These are phyloP conservation scores for Leishmania arabica DNA, from an alignment of 208 protist species.

Conservation along the genomic window DNA sequence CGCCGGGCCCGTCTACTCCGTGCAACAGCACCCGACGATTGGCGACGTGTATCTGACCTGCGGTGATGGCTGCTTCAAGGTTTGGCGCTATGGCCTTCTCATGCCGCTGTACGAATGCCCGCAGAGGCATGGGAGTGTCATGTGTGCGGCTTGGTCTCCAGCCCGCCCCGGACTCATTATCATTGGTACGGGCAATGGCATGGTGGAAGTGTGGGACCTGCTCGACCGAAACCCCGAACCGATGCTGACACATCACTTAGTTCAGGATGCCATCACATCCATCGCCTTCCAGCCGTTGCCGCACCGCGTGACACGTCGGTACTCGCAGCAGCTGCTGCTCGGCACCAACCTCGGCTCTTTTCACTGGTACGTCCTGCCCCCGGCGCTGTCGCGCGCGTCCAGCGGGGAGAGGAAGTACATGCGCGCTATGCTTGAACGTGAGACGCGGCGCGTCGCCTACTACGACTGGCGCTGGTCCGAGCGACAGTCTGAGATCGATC, in stretches of 20 bases:
- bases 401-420: constrained; percentile 82
- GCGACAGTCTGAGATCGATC: constrained; percentile 77
- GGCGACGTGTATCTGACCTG: constrained; percentile 90
- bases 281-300: constrained; percentile 88
- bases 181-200: constrained; percentile 81
- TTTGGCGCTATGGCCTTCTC: constrained; percentile 82
- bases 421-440: constrained; percentile 84
- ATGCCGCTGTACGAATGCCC: constrained; percentile 82
- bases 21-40: constrained; percentile 86
- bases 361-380: constrained; percentile 87
- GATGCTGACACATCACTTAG: constrained; percentile 84
- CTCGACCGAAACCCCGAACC: constrained; percentile 90
- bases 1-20: constrained; percentile 67
- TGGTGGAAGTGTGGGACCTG: constrained; percentile 91
- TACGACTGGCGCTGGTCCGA: constrained; percentile 85
- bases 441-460: constrained; percentile 86
- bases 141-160: constrained; percentile 87
- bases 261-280: constrained; percentile 90
- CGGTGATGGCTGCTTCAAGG: constrained; percentile 86
- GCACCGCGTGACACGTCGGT: constrained; percentile 36
- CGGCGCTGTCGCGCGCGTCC: constrained; percentile 75
- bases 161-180: constrained; percentile 77
- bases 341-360: constrained; percentile 88
- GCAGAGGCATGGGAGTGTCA: constrained; percentile 43
- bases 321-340: constrained; percentile 85